Evolutionary conservation across 2,329 filamentous ascomycete species (phyloP).

Genomic region (Apiospora arundinis): DNA sequence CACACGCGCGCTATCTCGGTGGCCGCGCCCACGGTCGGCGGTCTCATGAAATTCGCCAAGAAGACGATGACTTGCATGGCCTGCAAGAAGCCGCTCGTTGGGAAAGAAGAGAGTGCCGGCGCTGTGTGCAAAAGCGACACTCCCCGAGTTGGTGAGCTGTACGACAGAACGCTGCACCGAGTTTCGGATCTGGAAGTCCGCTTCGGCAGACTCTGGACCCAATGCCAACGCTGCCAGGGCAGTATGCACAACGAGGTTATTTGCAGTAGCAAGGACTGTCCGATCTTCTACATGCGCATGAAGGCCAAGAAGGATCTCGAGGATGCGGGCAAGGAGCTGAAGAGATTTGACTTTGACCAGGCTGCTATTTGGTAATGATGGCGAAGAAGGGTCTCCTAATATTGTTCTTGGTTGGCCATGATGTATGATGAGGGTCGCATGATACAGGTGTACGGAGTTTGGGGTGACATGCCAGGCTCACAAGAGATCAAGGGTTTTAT

Average conservation of each 20-base stretch:
- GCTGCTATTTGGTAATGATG: conserved; percentile 63
- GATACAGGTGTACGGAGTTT: conserved; percentile 18
- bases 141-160: conserved; percentile 87
- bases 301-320: conserved; percentile 99
- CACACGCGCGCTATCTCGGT: conserved; percentile 96
- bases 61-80: conserved; percentile 99
- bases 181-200: conserved; percentile 91
- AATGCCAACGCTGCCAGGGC: conserved; percentile 96
- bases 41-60: conserved; percentile 97
- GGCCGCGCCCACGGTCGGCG: conserved; percentile 87
- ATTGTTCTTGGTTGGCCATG: neutral
- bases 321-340: conserved; percentile 88
- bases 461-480: neutral
- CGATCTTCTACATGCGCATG: conserved; percentile 99
- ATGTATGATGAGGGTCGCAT: conserved; percentile 1
- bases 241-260: conserved; percentile 99
- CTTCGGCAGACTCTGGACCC: conserved; percentile 94
- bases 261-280: conserved; percentile 93
- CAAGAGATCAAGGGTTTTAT: neutral
- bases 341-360: conserved; percentile 86
- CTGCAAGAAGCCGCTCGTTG: conserved; percentile 93
- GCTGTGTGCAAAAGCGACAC: conserved; percentile 89
- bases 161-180: conserved; percentile 87
- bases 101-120: conserved; percentile 78
- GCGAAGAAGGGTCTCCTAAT: neutral